Conservation (phyloP, 345 rosid genomes). For the Hypericum androsaemum region DNA sequence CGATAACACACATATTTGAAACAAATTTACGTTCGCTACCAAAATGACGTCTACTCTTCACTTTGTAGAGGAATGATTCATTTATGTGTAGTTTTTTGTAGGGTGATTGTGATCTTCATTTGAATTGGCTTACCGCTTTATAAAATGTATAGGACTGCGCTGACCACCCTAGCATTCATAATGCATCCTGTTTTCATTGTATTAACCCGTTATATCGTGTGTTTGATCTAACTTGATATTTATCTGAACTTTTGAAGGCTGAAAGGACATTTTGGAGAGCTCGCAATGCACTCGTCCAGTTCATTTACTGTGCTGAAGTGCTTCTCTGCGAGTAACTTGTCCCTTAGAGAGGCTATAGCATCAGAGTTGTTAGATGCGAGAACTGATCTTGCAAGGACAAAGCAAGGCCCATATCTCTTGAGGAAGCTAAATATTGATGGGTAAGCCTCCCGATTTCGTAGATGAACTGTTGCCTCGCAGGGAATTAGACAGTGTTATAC, state of each 20-base stretch:
- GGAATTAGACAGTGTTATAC: too few species aligned
- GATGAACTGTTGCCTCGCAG: too few species aligned
- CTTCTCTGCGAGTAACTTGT: conserved; percentile 53
- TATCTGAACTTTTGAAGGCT: conserved; percentile 33
- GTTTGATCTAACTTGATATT: neutral
- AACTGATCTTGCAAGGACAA: conserved; percentile 56
- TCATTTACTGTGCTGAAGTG: conserved; percentile 85
- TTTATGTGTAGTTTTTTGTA: too few species aligned
- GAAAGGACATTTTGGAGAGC: conserved; percentile 75
- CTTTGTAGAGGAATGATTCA: too few species aligned
- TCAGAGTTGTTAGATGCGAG: conserved; percentile 53
- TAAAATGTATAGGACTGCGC: too few species aligned
- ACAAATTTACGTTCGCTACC: too few species aligned
- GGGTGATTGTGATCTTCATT: too few species aligned
- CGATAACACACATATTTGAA: too few species aligned
- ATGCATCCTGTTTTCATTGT: neutral
- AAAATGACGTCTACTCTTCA: too few species aligned
- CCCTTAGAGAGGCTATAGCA: conserved; percentile 65
- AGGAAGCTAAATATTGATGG: conserved; percentile 72
- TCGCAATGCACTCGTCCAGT: conserved; percentile 58
- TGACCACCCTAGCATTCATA: too few species aligned
- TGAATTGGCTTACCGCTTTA: too few species aligned
- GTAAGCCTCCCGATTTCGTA: conserved; percentile 26
- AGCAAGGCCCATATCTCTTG: conserved; percentile 71
- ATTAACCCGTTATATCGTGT: neutral